Conservation (phyloP, 2,329 filamentous ascomycete genomes). For the Celoporthe dispersa region DNA sequence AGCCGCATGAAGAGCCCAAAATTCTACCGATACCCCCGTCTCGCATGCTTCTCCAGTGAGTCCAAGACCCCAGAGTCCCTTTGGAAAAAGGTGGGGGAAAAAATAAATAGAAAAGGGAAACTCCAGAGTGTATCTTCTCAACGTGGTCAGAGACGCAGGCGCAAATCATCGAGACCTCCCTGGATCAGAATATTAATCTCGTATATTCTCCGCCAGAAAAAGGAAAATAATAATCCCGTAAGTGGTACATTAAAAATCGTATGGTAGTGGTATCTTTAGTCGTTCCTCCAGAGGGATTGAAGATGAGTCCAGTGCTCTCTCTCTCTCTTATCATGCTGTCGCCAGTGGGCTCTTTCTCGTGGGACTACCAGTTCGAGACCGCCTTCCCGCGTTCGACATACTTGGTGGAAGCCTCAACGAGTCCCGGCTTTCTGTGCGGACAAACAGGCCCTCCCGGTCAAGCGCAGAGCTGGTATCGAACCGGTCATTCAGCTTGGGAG, state of each 20-base stretch:
- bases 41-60: slow-evolving; percentile 9
- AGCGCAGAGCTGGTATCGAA: slow-evolving; percentile 56
- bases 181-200: slow-evolving; percentile 22
- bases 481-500: slow-evolving; percentile 64
- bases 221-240: not conserved
- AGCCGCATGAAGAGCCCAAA: not conserved
- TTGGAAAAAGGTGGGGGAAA: no score
- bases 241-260: slow-evolving; percentile 22
- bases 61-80: not conserved
- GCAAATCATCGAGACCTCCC: not conserved
- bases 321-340: slow-evolving; percentile 44
- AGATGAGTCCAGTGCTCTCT: not conserved
- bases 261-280: slow-evolving; percentile 19
- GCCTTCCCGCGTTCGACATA: slow-evolving; percentile 57
- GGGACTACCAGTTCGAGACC: slow-evolving; percentile 56
- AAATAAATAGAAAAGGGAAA: not conserved
- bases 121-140: not conserved
- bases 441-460: slow-evolving; percentile 73
- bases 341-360: slow-evolving; percentile 65
- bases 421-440: slow-evolving; percentile 86
- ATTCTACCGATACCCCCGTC: slow-evolving; percentile 6
- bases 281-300: not conserved
- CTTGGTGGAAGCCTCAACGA: slow-evolving; percentile 61
- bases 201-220: slow-evolving; percentile 20
- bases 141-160: slow-evolving; percentile 9